phyloP scores from a whole-genome alignment of 345 rosid genomes.

The Corchorus capsularis region DNA sequence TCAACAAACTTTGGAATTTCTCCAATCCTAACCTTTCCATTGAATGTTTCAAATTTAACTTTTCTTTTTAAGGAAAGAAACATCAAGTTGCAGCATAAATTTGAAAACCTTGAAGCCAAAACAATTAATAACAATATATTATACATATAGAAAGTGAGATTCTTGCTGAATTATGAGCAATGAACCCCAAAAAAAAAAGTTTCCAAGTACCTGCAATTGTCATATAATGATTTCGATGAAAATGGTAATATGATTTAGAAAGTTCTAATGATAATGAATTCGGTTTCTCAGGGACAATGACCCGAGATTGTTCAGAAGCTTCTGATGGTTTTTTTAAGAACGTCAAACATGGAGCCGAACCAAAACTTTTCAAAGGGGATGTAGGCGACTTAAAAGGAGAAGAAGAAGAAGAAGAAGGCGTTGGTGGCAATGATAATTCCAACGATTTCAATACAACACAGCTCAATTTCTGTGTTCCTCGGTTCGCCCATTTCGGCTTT shows the following conservation, averaged over 20 bases:
- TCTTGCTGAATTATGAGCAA: neutral
- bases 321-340: slow-evolving; percentile 32
- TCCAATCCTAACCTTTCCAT: neutral
- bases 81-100: neutral
- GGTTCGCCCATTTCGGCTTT: slow-evolving; percentile 54
- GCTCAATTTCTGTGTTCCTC: slow-evolving; percentile 21
- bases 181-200: neutral
- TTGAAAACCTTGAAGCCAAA: slow-evolving; percentile 6
- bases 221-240: slow-evolving; percentile 31
- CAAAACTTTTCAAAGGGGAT: slow-evolving; percentile 44
- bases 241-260: too few species aligned
- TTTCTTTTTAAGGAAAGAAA: neutral
- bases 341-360: slow-evolving; percentile 44
- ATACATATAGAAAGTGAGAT: neutral
- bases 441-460: slow-evolving; percentile 37
- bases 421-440: slow-evolving; percentile 39
- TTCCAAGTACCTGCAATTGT: slow-evolving; percentile 35
- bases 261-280: too few species aligned
- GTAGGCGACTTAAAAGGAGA: slow-evolving; percentile 15
- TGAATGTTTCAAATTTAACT: too few species aligned
- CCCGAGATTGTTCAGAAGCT: slow-evolving; percentile 31
- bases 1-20: neutral
- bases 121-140: slow-evolving; percentile 9
- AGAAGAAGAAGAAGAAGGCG: slow-evolving; percentile 21
- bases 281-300: slow-evolving; percentile 22